phyloP scores from a whole-genome alignment of 1,284 basidiomycete genomes.

The Trichosporon ovoides region DNA sequence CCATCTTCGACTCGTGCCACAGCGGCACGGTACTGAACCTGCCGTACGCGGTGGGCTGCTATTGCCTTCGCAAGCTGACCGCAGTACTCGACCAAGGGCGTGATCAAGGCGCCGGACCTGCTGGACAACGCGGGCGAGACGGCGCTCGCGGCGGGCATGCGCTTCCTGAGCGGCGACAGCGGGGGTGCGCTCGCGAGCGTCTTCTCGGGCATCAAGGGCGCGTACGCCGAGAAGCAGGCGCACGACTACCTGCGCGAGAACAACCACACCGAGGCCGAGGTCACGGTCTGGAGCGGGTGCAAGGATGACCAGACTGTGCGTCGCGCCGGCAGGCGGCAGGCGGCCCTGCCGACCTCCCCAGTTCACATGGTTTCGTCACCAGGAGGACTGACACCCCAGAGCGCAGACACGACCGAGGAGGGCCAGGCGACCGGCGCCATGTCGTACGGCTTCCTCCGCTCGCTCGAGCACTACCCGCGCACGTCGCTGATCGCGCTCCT shows the following conservation, averaged over 20 bases:
- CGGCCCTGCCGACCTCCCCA: too few species aligned
- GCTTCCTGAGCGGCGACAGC: constrained; percentile 59
- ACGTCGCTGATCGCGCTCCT: constrained; percentile 79
- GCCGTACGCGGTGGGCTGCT: constrained; percentile 46
- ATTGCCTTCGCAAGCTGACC: constrained; percentile 1
- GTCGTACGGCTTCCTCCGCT: constrained; percentile 62
- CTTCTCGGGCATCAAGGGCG: constrained; percentile 34
- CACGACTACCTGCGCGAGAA: constrained; percentile 30
- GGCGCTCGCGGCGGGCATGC: constrained; percentile 53
- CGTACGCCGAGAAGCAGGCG: constrained; percentile 30
- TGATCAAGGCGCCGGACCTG: constrained; percentile 85
- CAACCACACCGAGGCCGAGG: constrained; percentile 71
- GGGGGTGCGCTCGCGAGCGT: constrained; percentile 59
- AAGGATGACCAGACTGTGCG: constrained; percentile 75
- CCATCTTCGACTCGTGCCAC: constrained; percentile 67
- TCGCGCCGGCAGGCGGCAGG: neutral
- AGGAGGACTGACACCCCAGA: constrained; percentile 22
- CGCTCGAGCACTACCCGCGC: constrained; percentile 59
- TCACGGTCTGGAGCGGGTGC: constrained; percentile 73
- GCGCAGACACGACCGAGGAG: constrained; percentile 73
- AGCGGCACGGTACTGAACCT: constrained; percentile 50
- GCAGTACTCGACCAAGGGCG: constrained; percentile 82
- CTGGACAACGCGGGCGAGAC: constrained; percentile 71
- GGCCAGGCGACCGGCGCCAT: constrained; percentile 83
- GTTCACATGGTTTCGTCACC: too few species aligned